Base-by-base conservation (phyloP, 192 early-diverging fungal species). In the Coemansia sp. region DNA sequence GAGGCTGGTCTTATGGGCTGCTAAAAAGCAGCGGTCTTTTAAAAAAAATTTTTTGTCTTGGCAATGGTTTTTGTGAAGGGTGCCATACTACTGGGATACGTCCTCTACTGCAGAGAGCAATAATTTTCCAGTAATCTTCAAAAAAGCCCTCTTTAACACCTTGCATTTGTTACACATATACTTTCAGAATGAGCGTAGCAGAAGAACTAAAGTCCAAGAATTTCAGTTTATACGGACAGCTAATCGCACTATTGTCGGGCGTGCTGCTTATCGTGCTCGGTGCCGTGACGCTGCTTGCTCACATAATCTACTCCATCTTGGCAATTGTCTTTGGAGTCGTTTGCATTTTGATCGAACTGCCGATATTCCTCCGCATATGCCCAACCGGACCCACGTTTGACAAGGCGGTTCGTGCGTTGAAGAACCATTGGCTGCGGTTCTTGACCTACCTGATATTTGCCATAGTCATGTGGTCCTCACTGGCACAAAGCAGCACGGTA, bases 371-470 rank as follows among this genome's bases (percentile, higher is more conserved):
- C 32, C 65, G 50, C 51, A 59, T 76, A 34, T 70, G 63, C 32
- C 74, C 74, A 28, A 76, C 74, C 0, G 67, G 74, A 0, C 74
- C 74, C 3, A 30, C 48, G 32, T 69, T 76, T 17, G 60, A 76
- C 53, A 55, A 56, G 21, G 56, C 37, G 17, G 64, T 76, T 26
- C 59, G 55, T 21, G 66, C 58, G 9, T 50, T 76, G 44, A 69
- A 70, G 55, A 76, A 70, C 59, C 74, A 76, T 53, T 76, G 74
- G 74, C 59, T 64, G 51, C 62, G 74, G 55, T 70, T 70, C 57
- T 23, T 61, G n/a, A 59, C 62, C 4, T 76, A 76, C 20, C 48
- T 76, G 30, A 56, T 66, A n/a, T 80, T 80, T 68, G 66, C 78
- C 1, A 53, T 60, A 10, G 61, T 80, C 26, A 80, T 75, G 71